A percentile compares a stretch with the other conserved stretches of the same genome.
Conservation (phyloP, 2,329 filamentous ascomycete species). For the Aspergillus flavus region DNA sequence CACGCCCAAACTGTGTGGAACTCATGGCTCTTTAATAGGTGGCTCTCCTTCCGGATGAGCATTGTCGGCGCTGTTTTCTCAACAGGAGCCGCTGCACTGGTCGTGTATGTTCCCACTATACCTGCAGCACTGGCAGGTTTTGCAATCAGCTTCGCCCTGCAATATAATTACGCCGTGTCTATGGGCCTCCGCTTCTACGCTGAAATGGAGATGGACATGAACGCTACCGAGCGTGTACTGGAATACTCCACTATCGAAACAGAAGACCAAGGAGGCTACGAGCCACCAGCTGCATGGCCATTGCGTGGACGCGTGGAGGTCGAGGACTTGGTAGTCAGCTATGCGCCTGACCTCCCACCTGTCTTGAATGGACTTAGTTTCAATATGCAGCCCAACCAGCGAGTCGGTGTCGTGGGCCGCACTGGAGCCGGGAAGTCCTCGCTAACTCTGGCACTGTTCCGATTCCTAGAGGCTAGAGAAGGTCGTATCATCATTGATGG, state of each 20-base stretch:
- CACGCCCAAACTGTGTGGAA: constrained; percentile 68
- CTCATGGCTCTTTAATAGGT: constrained; percentile 73
- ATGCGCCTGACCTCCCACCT: constrained; percentile 67
- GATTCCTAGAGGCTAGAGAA: constrained; percentile 24
- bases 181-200: constrained; percentile 71
- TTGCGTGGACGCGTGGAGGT: constrained; percentile 71
- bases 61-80: constrained; percentile 72
- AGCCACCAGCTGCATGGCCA: constrained; percentile 74
- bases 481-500: constrained; percentile 32
- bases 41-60: constrained; percentile 75
- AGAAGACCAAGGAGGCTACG: constrained; percentile 64
- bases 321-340: constrained; percentile 69
- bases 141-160: constrained; percentile 72
- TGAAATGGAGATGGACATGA: constrained; percentile 76
- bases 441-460: constrained; percentile 28
- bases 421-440: constrained; percentile 35
- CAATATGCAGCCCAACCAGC: constrained; percentile 24
- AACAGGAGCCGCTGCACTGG: constrained; percentile 64
- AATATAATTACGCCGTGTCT: constrained; percentile 68
- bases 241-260: constrained; percentile 73
- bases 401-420: constrained; percentile 32
- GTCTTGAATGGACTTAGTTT: constrained; percentile 26
- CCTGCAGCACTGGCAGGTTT: constrained; percentile 75
- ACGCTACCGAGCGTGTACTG: constrained; percentile 72
- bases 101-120: constrained; percentile 64